Evolutionary conservation across 2,329 filamentous ascomycete species (phyloP), one percentile per base, ranked within the genome.

Genomic region (Alternaria metachromatica): DNA sequence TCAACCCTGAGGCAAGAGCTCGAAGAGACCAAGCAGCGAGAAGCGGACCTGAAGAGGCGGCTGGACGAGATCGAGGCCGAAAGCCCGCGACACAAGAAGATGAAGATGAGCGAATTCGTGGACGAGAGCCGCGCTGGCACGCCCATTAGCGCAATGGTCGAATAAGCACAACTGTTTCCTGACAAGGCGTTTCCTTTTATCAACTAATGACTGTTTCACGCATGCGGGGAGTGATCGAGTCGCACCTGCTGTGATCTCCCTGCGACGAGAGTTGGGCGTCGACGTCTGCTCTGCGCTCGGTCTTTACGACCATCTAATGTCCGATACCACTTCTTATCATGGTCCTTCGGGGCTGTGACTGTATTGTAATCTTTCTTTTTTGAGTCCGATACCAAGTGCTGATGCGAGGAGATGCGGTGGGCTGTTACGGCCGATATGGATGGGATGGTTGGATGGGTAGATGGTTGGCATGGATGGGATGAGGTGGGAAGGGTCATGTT

Each of bases 1-100:
- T 84, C 83, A 4, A 84, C 87, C 55, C 81, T 91, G 66, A 85
- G 86, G 25, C 80, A 84, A 4, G 86, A 90, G 71, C 81, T 91
- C 6, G 92, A 96, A 30, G 92, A 95, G 55, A 89, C 90, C 50
- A 90, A 94, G 72, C 87, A 88, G 55, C 87, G 93, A 37, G 94
- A 96, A 79, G 92, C 93, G 62, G 91, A 90, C 61, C 85, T 97
- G 41, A 96, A 96, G 82, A 87, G 91, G 55, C 89, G 92, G 55
- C 84, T 97, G n/a, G 91, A 92, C 61, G 92, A 96, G 58, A 63
- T 79, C 18, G 80, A 81, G 55, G 72, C 67, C 18, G 78, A 80
- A 43, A 85, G 85, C 66, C 85, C 84, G 48, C 78, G 81, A 26
- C 82, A 85, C 63, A 88, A 88, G 80, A 85, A 84, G 75, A 86